Evolutionary conservation across 2,329 filamentous ascomycete species (phyloP), one percentile per base, ranked within the genome.

Genomic region (Chaetomiaceae sp.): DNA sequence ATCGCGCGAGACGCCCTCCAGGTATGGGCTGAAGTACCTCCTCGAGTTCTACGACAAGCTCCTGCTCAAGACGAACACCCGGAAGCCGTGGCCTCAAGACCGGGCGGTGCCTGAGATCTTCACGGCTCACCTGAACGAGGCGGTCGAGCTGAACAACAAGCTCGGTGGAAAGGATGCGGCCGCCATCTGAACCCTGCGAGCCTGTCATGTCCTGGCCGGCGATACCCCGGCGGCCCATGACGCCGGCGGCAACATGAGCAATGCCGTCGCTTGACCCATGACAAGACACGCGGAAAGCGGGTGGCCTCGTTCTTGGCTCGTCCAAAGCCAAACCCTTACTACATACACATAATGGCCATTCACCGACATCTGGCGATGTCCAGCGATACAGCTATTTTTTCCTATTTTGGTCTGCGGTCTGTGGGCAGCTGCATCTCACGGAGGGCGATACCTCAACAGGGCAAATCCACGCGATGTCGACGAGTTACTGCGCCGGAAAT

Each of bases 11-110:
- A 74, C 63, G 71, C 58, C 66, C 72, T 63, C 75, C 55, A 72
- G 73, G 55, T 72, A 72, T 59, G 87, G 87, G 45, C 72, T 88
- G 65, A 76, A 75, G 54, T 80, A 80, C 66, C 73, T 90, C 51
- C 72, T 88, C 61, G 78, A 79, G 43, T 89, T 84, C 68, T 88
- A 88, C 67, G 77, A 64, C 33, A 60, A 55, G 22, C 51, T 63
- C n/a, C 49, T 70, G 22, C 47, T 68, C 31, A 48, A 59, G 36
- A 60, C 47, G 43, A 57, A 62, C 34, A 51, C 57, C 8, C 57
- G 39, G 12, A 62, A 59, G 46, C 56, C 62, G 6, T 67, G 65
- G 63, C 50, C 59, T 5, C 46, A 56, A 20, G 57, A 60, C 29
- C 63, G 63, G 25, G 60, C 63, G 0, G 62, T 64, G 27, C 67